Evolutionary conservation across 2,329 filamentous ascomycete species (phyloP).

Genomic region (Apiospora saccharicola): DNA sequence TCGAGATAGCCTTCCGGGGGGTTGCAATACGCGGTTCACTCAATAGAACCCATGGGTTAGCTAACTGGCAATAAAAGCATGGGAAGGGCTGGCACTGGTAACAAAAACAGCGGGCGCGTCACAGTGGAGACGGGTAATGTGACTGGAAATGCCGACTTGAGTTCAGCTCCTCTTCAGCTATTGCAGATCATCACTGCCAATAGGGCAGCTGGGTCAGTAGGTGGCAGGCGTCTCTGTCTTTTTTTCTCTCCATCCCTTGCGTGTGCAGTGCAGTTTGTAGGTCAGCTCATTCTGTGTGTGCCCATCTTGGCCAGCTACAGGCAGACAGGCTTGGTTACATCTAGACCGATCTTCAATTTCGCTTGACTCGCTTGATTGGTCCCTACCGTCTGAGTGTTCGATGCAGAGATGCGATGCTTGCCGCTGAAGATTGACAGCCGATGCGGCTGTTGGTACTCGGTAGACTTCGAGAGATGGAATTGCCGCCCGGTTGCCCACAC

Average conservation of each 20-base stretch:
- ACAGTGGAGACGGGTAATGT: neutral
- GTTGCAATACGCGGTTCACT: neutral
- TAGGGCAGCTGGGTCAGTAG: too few species aligned
- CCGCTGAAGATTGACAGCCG: neutral
- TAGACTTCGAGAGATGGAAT: too few species aligned
- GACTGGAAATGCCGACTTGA: neutral
- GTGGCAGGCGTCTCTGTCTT: neutral
- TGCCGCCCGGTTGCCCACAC: neutral
- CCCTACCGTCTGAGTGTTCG: neutral
- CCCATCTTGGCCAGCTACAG: too few species aligned
- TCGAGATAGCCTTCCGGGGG: slow-evolving; percentile 4
- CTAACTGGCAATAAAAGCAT: neutral
- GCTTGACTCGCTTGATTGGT: neutral
- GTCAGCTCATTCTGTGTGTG: too few species aligned
- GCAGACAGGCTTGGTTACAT: neutral
- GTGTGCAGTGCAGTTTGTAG: too few species aligned
- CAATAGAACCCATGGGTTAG: neutral
- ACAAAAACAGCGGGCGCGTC: neutral
- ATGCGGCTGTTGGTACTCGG: neutral
- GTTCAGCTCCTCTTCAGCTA: neutral
- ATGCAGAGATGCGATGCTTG: neutral
- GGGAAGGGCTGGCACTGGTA: neutral
- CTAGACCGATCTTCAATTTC: neutral
- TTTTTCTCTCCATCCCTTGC: too few species aligned
- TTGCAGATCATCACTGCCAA: neutral